Evolutionary conservation across 768 basidiomycete genomes (phyloP).

Genomic region (Hygrophorus pudorinus): DNA sequence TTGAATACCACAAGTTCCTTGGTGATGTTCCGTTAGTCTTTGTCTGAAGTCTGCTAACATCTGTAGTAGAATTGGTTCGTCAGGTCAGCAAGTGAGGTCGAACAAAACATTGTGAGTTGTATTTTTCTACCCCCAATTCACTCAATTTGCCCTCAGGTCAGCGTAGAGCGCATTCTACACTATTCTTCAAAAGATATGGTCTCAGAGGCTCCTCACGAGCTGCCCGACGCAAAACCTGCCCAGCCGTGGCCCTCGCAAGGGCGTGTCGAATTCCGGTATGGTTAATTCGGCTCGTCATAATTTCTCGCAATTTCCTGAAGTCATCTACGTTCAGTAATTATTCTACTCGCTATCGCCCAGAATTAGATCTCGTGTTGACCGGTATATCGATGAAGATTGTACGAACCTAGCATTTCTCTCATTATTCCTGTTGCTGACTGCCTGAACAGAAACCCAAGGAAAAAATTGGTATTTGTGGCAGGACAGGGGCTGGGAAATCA

Average conservation of each 20-base stretch:
- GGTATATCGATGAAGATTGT: conserved; percentile 65
- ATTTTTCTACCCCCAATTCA: no score
- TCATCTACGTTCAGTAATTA: conserved; percentile 37
- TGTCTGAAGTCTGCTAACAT: not conserved
- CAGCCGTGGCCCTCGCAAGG: conserved; percentile 68
- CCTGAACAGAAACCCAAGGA: conserved; percentile 23
- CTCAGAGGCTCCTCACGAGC: conserved; percentile 66
- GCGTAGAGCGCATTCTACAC: conserved; percentile 75
- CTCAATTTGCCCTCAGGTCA: no score
- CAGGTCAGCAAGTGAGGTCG: conserved; percentile 76
- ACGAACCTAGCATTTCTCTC: conserved; percentile 10
- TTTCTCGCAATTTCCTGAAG: not conserved
- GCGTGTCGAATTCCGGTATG: conserved; percentile 60
- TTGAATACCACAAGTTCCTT: conserved; percentile 75
- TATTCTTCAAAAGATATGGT: conserved; percentile 51
- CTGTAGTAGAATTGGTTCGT: conserved; percentile 66
- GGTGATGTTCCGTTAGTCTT: conserved; percentile 25
- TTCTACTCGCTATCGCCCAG: conserved; percentile 71
- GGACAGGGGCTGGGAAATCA: conserved; percentile 77
- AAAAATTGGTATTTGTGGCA: conserved; percentile 83
- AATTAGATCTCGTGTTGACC: conserved; percentile 72
- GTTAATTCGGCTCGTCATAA: conserved; percentile 7
- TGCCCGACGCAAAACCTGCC: conserved; percentile 45
- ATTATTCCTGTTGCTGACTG: no score
- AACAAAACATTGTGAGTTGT: conserved; percentile 65